Evolutionary conservation across 2,329 filamentous ascomycete species (phyloP).

Genomic region (Neonectria sp.): DNA sequence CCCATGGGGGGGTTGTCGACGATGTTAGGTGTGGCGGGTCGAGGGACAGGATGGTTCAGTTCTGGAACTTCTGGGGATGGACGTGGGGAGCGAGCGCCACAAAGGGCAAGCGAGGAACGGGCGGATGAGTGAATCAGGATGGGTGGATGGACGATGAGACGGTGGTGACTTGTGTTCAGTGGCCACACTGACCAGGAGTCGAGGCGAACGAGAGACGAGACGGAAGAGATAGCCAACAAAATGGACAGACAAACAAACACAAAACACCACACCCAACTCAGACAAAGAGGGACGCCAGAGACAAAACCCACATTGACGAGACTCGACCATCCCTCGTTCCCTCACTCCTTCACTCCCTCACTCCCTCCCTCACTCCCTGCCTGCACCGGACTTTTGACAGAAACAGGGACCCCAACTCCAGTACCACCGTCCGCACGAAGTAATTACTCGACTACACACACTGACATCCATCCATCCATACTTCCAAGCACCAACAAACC

Average conservation of each 20-base stretch:
- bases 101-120: not conserved
- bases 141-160: not conserved
- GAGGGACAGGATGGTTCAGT: not conserved
- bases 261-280: constrained; percentile 27
- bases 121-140: not conserved
- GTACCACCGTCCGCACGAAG: not conserved
- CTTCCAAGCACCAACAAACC: constrained; percentile 37
- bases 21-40: constrained; percentile 6
- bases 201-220: not conserved
- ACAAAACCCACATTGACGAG: constrained; percentile 26
- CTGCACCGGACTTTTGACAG: constrained; percentile 30
- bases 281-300: constrained; percentile 27
- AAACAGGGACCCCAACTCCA: constrained; percentile 22
- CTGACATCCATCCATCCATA: no score
- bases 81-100: constrained; percentile 5
- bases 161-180: not conserved
- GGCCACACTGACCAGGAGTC: not conserved
- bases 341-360: not conserved
- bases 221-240: constrained; percentile 10
- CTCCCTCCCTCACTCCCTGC: constrained; percentile 15
- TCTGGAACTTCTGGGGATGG: constrained; percentile 6
- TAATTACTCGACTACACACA: not conserved
- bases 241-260: constrained; percentile 13
- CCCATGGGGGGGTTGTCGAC: constrained; percentile 8
- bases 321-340: constrained; percentile 12